phyloP scores from a whole-genome alignment of 2,329 filamentous ascomycete species.

The Clarireedia monteithiana region DNA sequence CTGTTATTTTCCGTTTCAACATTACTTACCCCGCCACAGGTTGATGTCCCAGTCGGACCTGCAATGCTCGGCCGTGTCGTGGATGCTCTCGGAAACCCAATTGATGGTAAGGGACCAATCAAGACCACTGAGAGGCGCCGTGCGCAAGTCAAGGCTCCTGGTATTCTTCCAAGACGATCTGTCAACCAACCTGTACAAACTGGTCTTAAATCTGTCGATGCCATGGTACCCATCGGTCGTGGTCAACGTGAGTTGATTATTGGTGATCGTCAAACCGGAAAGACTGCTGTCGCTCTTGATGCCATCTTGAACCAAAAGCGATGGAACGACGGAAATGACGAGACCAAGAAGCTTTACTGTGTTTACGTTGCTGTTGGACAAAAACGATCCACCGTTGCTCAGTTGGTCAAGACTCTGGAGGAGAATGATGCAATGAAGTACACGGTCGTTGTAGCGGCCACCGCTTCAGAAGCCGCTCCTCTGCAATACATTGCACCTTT shows the following conservation, averaged over 20 bases:
- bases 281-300: constrained; percentile 97
- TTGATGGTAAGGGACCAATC: constrained; percentile 97
- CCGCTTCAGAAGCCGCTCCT: constrained; percentile 92
- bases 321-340: constrained; percentile 83
- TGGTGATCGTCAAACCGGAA: constrained; percentile 99
- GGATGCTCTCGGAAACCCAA: constrained; percentile 97
- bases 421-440: constrained; percentile 99
- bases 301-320: constrained; percentile 99
- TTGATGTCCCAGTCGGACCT: constrained; percentile 89
- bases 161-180: constrained; percentile 93
- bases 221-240: constrained; percentile 99
- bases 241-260: constrained; percentile 99
- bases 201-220: constrained; percentile 97
- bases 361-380: constrained; percentile 98
- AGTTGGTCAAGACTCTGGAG: constrained; percentile 99
- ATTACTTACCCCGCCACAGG: constrained; percentile 44
- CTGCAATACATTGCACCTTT: constrained; percentile 93
- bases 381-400: constrained; percentile 98
- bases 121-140: constrained; percentile 87
- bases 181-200: constrained; percentile 99
- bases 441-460: constrained; percentile 80
- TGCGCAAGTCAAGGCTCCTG: constrained; percentile 98
- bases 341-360: constrained; percentile 99
- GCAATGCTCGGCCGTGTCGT: constrained; percentile 97
- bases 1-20: not conserved